A percentile compares a stretch with the other conserved stretches of the same genome.
These are phyloP conservation scores for Jatropha podagrica DNA, from an alignment of 441 rosid species.

Conservation along the genomic window DNA sequence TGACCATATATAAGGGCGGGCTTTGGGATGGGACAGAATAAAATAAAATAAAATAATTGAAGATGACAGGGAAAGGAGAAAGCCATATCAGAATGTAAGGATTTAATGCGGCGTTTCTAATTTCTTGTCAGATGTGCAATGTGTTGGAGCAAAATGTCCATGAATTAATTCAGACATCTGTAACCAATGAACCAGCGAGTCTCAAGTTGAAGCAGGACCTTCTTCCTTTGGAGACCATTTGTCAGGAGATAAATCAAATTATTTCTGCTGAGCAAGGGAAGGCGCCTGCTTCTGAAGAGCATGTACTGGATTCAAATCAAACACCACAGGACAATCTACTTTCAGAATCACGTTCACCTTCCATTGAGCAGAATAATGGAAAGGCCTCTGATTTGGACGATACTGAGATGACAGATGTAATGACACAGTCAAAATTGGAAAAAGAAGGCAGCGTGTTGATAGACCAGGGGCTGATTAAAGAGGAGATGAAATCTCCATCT, in stretches of 20 bases:
- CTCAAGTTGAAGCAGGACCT: constrained; percentile 51
- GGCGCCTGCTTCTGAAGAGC: constrained; percentile 21
- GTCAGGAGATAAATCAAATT: constrained; percentile 39
- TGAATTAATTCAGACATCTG: constrained; percentile 45
- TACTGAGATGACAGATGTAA: constrained; percentile 21
- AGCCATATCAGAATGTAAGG: not conserved
- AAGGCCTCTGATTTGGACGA: constrained; percentile 25
- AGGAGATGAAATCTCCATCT: not conserved
- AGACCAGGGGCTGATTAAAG: not conserved
- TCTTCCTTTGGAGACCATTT: constrained; percentile 43
- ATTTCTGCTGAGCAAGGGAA: constrained; percentile 35
- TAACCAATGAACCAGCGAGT: constrained; percentile 44
- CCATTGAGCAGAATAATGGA: constrained; percentile 19
- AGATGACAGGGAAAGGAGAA: not conserved
- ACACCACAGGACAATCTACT: constrained; percentile 17
- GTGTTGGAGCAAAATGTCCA: constrained; percentile 48
- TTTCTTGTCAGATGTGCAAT: constrained; percentile 61
- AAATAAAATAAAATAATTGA: not conserved
- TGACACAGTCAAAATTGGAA: constrained; percentile 8
- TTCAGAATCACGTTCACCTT: constrained; percentile 18
- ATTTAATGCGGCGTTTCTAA: not conserved
- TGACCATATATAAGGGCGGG: not conserved
- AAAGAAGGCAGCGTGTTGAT: not conserved
- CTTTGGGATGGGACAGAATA: not conserved
- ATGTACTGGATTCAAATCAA: constrained; percentile 11